These are phyloP conservation scores for Cutaneotrichosporon cyanovorans DNA, from an alignment of 1,284 basidiomycete genomes.

Conservation along the genomic window DNA sequence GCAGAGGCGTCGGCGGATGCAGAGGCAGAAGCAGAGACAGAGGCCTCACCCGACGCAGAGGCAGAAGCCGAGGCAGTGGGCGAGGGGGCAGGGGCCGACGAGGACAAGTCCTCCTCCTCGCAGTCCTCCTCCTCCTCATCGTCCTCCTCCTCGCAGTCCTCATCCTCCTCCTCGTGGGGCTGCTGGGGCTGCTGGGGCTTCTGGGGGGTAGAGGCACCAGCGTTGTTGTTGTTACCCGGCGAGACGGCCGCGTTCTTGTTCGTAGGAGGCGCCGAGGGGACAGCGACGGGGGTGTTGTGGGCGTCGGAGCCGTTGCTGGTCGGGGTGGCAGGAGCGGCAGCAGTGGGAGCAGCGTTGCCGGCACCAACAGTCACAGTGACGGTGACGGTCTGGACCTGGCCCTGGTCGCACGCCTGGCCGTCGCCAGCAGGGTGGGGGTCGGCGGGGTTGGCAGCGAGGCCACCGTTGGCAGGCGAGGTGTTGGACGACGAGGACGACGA, in stretches of 20 bases:
- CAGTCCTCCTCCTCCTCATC: slow-evolving; percentile 71
- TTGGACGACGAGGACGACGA: background rate
- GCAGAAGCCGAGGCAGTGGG: background rate
- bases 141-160: slow-evolving; percentile 5
- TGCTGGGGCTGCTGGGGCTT: background rate
- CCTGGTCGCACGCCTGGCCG: background rate
- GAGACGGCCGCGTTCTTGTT: too few species aligned
- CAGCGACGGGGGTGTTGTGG: background rate
- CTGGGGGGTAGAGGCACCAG: too few species aligned
- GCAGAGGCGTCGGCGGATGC: background rate
- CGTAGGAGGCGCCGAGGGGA: background rate
- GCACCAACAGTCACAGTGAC: slow-evolving; percentile 9
- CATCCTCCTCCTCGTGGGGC: slow-evolving; percentile 11
- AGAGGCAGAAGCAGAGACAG: background rate
- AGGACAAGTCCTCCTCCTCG: too few species aligned
- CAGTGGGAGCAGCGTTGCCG: background rate
- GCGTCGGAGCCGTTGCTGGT: background rate
- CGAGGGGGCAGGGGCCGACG: background rate
- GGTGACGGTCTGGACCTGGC: slow-evolving; percentile 2
- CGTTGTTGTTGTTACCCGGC: too few species aligned
- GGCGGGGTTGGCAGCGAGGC: background rate
- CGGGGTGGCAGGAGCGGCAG: background rate
- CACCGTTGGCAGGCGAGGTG: background rate
- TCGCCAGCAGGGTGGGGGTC: background rate
- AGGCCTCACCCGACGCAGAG: background rate